phyloP scores from a whole-genome alignment of 352 stramenopile genomes.

The Pythium sp. region DNA sequence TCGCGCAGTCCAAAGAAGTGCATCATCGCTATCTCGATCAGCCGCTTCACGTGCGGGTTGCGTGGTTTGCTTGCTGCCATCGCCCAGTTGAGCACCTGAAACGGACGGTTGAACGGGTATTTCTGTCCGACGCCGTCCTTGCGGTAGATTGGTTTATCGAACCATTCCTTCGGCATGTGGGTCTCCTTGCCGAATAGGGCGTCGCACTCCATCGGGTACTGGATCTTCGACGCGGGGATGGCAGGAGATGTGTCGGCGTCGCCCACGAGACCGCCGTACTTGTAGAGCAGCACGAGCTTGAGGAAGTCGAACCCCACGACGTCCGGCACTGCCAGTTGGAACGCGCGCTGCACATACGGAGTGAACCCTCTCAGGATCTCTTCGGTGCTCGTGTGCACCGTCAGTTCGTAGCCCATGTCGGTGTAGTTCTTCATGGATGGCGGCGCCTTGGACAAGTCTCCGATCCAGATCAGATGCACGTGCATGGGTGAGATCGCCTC shows the following conservation, averaged over 20 bases:
- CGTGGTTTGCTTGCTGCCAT: slow-evolving; percentile 9
- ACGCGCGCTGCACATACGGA: slow-evolving; percentile 15
- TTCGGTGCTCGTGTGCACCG: slow-evolving; percentile 10
- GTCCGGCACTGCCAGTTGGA: slow-evolving; percentile 10
- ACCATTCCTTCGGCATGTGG: neutral
- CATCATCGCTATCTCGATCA: slow-evolving; percentile 9
- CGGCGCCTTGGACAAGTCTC: slow-evolving; percentile 9
- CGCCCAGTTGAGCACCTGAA: slow-evolving; percentile 20
- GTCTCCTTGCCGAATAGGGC: slow-evolving; percentile 20
- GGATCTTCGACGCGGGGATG: neutral
- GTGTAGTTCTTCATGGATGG: slow-evolving; percentile 1
- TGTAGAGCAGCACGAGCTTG: slow-evolving; percentile 23
- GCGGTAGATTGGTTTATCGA: slow-evolving; percentile 4
- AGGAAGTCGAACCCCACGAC: slow-evolving; percentile 20
- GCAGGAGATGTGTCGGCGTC: slow-evolving; percentile 15
- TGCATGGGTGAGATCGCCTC: slow-evolving; percentile 9
- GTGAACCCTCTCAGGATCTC: slow-evolving; percentile 17
- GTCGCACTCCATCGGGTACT: slow-evolving; percentile 8
- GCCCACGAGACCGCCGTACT: slow-evolving; percentile 14
- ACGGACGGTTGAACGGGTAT: slow-evolving; percentile 11
- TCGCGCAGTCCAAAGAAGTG: slow-evolving; percentile 19
- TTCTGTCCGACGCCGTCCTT: neutral
- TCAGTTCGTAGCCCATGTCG: slow-evolving; percentile 11
- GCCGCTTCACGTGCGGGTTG: slow-evolving; percentile 14
- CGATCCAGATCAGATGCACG: slow-evolving; percentile 22